Evolutionary conservation across 345 rosid genomes (phyloP).

Genomic region (Gossypium mustelinum): DNA sequence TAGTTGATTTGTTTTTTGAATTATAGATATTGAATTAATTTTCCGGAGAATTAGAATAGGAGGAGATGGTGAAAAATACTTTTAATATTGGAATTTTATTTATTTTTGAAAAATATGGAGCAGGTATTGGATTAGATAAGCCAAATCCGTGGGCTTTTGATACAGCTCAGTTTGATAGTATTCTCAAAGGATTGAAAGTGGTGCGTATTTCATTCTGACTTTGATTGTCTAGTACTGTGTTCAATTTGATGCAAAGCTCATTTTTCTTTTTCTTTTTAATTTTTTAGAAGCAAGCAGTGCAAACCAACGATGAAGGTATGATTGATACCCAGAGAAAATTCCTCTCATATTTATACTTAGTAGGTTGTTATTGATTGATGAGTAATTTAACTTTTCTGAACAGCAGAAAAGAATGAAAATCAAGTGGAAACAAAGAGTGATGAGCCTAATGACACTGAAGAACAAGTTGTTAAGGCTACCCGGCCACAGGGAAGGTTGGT

Average conservation of each 20-base stretch:
- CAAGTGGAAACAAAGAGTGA: conserved; percentile 34
- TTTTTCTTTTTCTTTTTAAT: background rate
- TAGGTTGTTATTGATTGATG: background rate
- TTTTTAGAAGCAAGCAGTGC: background rate
- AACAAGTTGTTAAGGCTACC: background rate
- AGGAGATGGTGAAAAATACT: background rate
- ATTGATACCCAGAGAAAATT: background rate
- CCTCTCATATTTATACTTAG: background rate
- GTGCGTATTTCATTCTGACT: conserved; percentile 29
- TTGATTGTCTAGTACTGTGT: background rate
- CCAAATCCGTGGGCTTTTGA: conserved; percentile 93
- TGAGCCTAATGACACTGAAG: conserved; percentile 29
- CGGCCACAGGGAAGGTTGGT: conserved; percentile 17
- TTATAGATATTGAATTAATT: background rate
- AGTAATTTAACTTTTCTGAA: conserved; percentile 5
- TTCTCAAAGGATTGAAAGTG: conserved; percentile 92
- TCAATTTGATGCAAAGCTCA: background rate
- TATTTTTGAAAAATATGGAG: conserved; percentile 12
- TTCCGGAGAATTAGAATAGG: background rate
- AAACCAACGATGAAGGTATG: background rate
- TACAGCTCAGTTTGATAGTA: conserved; percentile 87
- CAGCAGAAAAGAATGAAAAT: conserved; percentile 34
- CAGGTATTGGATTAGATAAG: conserved; percentile 90
- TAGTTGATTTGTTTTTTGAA: background rate
- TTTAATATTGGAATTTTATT: background rate